Conservation (phyloP, 225 moss, liverwort and hornwort genomes). For the Bryum argenteum region DNA sequence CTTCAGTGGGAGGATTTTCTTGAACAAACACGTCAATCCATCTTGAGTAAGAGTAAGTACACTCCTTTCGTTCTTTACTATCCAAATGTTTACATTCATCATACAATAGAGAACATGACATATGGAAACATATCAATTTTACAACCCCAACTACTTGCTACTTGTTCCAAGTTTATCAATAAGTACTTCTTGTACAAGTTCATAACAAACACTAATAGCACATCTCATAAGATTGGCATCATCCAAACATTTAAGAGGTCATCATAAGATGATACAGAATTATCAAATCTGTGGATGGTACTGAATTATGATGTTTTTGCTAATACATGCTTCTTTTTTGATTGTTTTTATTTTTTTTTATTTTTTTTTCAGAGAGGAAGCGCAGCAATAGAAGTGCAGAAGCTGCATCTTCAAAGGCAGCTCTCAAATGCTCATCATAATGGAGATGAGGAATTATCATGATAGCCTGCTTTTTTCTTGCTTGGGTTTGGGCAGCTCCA, state of each 20-base stretch:
- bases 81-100: no score
- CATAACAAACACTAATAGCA: no score
- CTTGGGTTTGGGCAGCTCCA: conserved; percentile 13
- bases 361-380: conserved; percentile 43
- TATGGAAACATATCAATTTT: no score
- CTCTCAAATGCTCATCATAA: conserved; percentile 31
- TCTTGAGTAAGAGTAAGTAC: conserved; percentile 63
- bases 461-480: neutral
- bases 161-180: no score
- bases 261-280: no score
- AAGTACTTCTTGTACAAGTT: no score
- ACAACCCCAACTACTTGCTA: no score
- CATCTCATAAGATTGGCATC: no score
- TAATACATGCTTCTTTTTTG: neutral
- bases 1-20: conserved; percentile 60
- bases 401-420: conserved; percentile 35
- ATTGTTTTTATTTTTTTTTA: neutral
- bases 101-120: no score
- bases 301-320: no score
- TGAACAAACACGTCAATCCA: conserved; percentile 64
- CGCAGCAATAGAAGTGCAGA: conserved; percentile 44
- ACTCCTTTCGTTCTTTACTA: neutral
- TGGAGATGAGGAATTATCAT: neutral
- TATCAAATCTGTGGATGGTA: no score
- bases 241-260: no score